phyloP scores from a whole-genome alignment of 1,284 basidiomycete genomes.

The Fomitopsis pinicola region DNA sequence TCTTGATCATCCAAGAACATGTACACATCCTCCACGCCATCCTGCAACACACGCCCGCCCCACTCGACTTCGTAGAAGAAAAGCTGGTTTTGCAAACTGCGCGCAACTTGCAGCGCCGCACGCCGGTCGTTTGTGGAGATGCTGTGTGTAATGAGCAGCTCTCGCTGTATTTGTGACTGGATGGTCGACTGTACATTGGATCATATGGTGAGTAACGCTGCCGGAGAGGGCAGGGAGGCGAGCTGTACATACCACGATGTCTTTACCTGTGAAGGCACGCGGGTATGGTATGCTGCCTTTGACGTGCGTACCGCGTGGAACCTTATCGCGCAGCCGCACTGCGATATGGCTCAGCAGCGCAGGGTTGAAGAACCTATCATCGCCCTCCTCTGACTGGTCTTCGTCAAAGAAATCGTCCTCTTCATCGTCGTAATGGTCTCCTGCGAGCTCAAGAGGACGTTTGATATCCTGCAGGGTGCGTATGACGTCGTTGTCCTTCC shows the following conservation, averaged over 20 bases:
- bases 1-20: constrained; percentile 92
- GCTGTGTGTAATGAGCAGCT: constrained; percentile 66
- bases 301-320: constrained; percentile 82
- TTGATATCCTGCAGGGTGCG: constrained; percentile 38
- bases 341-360: constrained; percentile 86
- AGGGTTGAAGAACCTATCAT: constrained; percentile 81
- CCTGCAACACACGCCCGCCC: constrained; percentile 80
- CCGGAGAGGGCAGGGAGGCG: neutral
- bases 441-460: constrained; percentile 34
- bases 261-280: constrained; percentile 86
- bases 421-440: constrained; percentile 44
- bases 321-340: constrained; percentile 81
- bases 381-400: constrained; percentile 64
- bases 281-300: constrained; percentile 89
- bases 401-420: constrained; percentile 58
- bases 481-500: constrained; percentile 26
- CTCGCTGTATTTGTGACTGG: constrained; percentile 72
- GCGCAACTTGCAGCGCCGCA: constrained; percentile 82
- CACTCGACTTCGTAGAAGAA: constrained; percentile 99
- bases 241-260: constrained; percentile 73
- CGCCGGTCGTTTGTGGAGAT: constrained; percentile 69
- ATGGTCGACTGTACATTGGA: constrained; percentile 62
- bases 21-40: constrained; percentile 93
- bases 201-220: neutral
- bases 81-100: constrained; percentile 86